phyloP scores from a whole-genome alignment of 345 rosid genomes.

The Bretschneidera sinensis region DNA sequence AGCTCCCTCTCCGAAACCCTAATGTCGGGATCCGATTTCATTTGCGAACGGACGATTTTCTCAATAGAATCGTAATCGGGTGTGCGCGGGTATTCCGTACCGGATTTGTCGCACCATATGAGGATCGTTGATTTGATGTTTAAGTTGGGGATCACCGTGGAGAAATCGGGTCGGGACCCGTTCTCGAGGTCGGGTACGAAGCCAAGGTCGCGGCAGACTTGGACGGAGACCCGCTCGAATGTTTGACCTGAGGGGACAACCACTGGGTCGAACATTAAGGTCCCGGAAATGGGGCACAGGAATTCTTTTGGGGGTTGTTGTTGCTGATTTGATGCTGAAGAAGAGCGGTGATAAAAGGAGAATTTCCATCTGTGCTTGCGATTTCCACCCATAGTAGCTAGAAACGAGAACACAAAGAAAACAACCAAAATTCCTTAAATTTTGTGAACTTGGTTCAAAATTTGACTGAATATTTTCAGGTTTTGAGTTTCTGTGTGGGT shows the following conservation, averaged over 20 bases:
- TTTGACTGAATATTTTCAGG: too few relatives aligned
- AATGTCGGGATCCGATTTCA: slow-evolving; percentile 32
- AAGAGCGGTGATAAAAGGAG: slow-evolving; percentile 40
- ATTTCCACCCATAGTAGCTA: slow-evolving; percentile 47
- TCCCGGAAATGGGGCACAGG: slow-evolving; percentile 59
- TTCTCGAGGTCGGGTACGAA: slow-evolving; percentile 45
- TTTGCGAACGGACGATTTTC: slow-evolving; percentile 32
- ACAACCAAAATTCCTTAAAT: neutral
- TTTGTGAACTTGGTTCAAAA: too few relatives aligned
- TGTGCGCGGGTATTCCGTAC: slow-evolving; percentile 28
- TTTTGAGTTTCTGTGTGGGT: neutral
- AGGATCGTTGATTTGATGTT: slow-evolving; percentile 61
- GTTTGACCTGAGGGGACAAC: slow-evolving; percentile 85
- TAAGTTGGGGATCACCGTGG: slow-evolving; percentile 55
- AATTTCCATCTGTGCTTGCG: slow-evolving; percentile 61
- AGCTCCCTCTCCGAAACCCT: slow-evolving; percentile 69
- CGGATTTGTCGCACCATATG: slow-evolving; percentile 50
- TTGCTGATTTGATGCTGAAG: slow-evolving; percentile 23
- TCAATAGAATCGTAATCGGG: slow-evolving; percentile 55
- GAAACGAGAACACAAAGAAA: neutral
- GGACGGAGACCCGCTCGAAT: slow-evolving; percentile 62
- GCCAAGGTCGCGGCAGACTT: slow-evolving; percentile 50
- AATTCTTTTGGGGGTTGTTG: slow-evolving; percentile 57
- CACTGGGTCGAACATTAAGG: slow-evolving; percentile 77
- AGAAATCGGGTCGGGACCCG: slow-evolving; percentile 54